Evolutionary conservation across 1,139 yeast genomes (phyloP), one percentile per base, ranked within the genome.

Genomic region (Wickerhamiella infanticola): DNA sequence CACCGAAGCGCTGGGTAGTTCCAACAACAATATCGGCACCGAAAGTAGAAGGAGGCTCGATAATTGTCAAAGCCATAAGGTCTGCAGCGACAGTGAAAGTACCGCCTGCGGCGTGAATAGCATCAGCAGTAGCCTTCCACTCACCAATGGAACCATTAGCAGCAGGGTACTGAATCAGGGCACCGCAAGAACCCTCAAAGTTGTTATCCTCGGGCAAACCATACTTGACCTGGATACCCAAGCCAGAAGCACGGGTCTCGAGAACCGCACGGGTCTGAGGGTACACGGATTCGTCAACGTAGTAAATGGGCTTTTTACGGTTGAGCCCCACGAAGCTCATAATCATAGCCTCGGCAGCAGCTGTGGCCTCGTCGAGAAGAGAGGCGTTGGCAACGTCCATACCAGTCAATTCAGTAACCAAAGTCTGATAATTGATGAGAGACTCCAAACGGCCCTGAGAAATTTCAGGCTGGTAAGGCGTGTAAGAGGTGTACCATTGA

Each of bases 401-500:
- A 1, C 97, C 97, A 3, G 98, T 90, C 56, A 90, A 72, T 48
- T 93, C 95, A 40, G 86, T 68, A 24, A 90, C 73, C 63, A 88
- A 70, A 27, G 98, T 90, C 66, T 90, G 98, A 67, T 75, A 90
- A 65, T 90, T 90, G 54, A 90, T 69, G 53, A 90, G 69, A 36
- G 94, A 79, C 64, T 88, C 95, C 57, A 90, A 73, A 58, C 98
- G 77, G 46, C 98, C 98, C 65, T 90, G 98, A 3, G 96, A 82
- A 53, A 90, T 88, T 64, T 90, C 98, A 1, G 98, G 96, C 67
- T 90, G 98, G 63, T 90, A 90, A 35, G 98, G 98, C 29, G 98
- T 90, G 63, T 90, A 90, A 0, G 96, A 84, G 36, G 98, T 90
- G 68, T 90, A 90, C 98, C 98, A 90, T 62, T 85, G 95, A 18